phyloP scores from a whole-genome alignment of 1,284 basidiomycete genomes.

The Heterobasidion irregulare region DNA sequence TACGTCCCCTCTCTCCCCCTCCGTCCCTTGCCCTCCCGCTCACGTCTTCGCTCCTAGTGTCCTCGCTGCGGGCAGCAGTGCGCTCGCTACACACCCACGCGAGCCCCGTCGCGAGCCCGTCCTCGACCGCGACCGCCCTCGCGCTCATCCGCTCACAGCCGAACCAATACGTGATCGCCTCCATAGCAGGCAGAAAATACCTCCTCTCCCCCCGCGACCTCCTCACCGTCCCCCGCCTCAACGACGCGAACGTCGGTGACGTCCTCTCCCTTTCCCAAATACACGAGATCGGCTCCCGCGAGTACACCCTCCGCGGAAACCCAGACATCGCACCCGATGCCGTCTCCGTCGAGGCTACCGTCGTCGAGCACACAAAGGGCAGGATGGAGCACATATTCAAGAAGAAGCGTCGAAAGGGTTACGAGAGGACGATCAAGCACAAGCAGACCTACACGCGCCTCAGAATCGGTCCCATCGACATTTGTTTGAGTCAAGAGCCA shows the following conservation, averaged over 20 bases:
- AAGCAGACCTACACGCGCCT: constrained; percentile 93
- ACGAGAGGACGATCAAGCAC: constrained; percentile 74
- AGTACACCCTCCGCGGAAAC: constrained; percentile 83
- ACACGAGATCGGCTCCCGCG: constrained; percentile 90
- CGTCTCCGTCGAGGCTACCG: constrained; percentile 79
- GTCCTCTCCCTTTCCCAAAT: constrained; percentile 80
- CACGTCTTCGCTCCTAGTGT: constrained; percentile 1
- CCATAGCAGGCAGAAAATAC: constrained; percentile 84
- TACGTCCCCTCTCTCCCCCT: constrained; percentile 11
- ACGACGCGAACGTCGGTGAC: constrained; percentile 78
- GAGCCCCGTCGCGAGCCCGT: constrained; percentile 10
- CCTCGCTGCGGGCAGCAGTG: constrained; percentile 9
- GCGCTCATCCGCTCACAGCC: constrained; percentile 71
- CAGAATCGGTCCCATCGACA: constrained; percentile 67
- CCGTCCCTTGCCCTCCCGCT: neutral
- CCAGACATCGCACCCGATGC: constrained; percentile 50
- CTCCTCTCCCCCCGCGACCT: constrained; percentile 85
- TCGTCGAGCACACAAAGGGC: constrained; percentile 95
- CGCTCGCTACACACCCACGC: constrained; percentile 23
- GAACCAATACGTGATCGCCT: constrained; percentile 84
- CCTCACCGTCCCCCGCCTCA: constrained; percentile 86
- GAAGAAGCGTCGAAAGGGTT: constrained; percentile 97
- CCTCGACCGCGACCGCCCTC: constrained; percentile 42
- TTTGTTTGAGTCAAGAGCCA: neutral
- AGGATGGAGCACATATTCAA: constrained; percentile 87